A percentile compares a stretch with the other conserved stretches of the same genome.
phyloP scores from a whole-genome alignment of 805 yeast genomes.

The Teunomyces lycoperdinae region DNA sequence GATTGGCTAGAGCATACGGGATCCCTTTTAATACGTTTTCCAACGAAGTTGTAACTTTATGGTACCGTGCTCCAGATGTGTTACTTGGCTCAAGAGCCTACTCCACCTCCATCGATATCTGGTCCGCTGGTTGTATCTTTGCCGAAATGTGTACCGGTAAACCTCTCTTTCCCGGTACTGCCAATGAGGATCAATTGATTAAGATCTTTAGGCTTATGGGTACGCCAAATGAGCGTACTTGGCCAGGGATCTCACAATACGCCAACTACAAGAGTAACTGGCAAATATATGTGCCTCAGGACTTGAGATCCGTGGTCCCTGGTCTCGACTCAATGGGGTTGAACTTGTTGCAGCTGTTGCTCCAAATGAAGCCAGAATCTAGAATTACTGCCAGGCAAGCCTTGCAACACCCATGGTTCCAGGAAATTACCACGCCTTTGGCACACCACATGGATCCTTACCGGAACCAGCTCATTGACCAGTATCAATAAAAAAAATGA shows the following conservation, averaged over 20 bases:
- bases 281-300: constrained; percentile 86
- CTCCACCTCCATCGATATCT: constrained; percentile 94
- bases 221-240: constrained; percentile 90
- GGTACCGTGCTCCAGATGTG: constrained; percentile 99
- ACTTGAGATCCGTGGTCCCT: constrained; percentile 66
- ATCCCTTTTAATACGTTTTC: constrained; percentile 97
- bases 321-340: constrained; percentile 68
- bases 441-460: constrained; percentile 35
- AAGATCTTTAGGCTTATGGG: constrained; percentile 93
- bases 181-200: constrained; percentile 91
- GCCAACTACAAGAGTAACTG: constrained; percentile 86
- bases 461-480: constrained; percentile 19
- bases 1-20: constrained; percentile 95
- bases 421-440: constrained; percentile 55
- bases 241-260: constrained; percentile 94
- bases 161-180: constrained; percentile 93
- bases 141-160: constrained; percentile 99
- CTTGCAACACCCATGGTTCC: constrained; percentile 76
- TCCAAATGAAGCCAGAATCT: constrained; percentile 62
- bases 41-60: constrained; percentile 94
- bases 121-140: constrained; percentile 98
- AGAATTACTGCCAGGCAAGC: constrained; percentile 61
- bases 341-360: constrained; percentile 57
- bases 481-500: constrained; percentile 1
- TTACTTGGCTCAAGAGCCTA: constrained; percentile 91